A percentile compares a stretch with the other conserved stretches of the same genome.
phyloP scores from a whole-genome alignment of 1,284 basidiomycete genomes.

The Ganoderma sinense region DNA sequence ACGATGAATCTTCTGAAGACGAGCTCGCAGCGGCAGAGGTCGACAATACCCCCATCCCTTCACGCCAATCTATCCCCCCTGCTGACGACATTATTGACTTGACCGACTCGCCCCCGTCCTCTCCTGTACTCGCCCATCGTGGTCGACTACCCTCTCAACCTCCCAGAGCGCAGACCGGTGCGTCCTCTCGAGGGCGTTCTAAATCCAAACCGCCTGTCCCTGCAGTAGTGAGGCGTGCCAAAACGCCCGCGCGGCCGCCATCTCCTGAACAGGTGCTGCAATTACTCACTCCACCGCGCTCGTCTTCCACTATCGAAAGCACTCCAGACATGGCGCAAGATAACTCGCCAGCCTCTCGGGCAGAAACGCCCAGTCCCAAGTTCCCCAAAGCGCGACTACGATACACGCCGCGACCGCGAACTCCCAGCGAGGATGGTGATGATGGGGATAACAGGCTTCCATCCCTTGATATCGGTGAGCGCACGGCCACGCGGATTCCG shows the following conservation, averaged over 20 bases:
- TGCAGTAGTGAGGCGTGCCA: neutral
- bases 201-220: constrained; percentile 13
- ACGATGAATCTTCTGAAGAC: constrained; percentile 50
- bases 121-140: constrained; percentile 23
- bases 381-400: constrained; percentile 15
- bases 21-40: constrained; percentile 51
- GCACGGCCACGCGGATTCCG: neutral
- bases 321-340: neutral
- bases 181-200: constrained; percentile 14
- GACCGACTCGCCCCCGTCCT: constrained; percentile 39
- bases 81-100: constrained; percentile 45
- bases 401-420: constrained; percentile 23
- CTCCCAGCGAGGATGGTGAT: constrained; percentile 12
- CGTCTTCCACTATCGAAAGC: constrained; percentile 28
- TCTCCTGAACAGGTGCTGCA: constrained; percentile 25
- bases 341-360: neutral
- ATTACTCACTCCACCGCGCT: constrained; percentile 37
- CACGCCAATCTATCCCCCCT: constrained; percentile 17
- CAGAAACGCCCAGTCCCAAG: constrained; percentile 26
- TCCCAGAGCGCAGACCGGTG: constrained; percentile 7
- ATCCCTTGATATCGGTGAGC: constrained; percentile 8
- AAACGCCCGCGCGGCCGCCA: constrained; percentile 9
- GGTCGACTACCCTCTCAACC: constrained; percentile 22
- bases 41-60: constrained; percentile 44
- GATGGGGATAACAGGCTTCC: neutral